Base-by-base conservation (phyloP, 202 grass and related monocot genomes). In the Tripidium arundinaceum region DNA sequence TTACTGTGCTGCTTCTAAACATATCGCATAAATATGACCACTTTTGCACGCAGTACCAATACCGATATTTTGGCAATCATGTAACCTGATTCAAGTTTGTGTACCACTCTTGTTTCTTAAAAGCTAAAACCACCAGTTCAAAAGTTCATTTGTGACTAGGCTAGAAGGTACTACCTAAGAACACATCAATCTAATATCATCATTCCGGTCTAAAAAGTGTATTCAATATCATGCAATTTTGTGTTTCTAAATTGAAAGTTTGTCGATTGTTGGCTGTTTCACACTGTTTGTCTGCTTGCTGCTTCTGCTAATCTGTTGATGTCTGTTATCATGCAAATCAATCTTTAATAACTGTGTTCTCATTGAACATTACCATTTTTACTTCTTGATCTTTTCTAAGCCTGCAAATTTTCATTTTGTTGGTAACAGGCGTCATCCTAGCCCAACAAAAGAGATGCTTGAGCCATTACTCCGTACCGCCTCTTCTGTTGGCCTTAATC, bases 391-490 rank as follows among this genome's bases (percentile, higher is more conserved):
- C 26, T 67, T 74, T 64, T 67, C 22, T 63, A 62, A 82, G 19
- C 47, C 13, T 54, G 40, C 38, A 75, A 79, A 45, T 69, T 84
- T 86, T 81, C 12, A 68, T 68, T 77, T 83, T 73, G 83, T 76
- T 62, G 76, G 27, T 25, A 78, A 79, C 47, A 98, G 92, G 83
- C 92, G 92, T 8, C 96, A 98, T 90, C 96, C 96, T 61, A 94
- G 78, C 64, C 92, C 96, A 65, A 98, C 92, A 13, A 95, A 95
- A 65, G 90, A 95, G 85, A 98, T 98, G 96, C 96, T 98, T 38
- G 96, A 98, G 85, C 96, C 96, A 74, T 95, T 98, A 83, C 76
- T 98, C 39, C 86, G 86, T 14, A 98, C 92, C 3, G 86, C 95
- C n/a, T 89, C 86, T 75, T 89, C 95, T 85, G 64, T 94, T 75